Percentiles rank a stretch among this genome's conserved stretches.
phyloP scores from a whole-genome alignment of 768 basidiomycete genomes.

The Kwoniella botswanensis region DNA sequence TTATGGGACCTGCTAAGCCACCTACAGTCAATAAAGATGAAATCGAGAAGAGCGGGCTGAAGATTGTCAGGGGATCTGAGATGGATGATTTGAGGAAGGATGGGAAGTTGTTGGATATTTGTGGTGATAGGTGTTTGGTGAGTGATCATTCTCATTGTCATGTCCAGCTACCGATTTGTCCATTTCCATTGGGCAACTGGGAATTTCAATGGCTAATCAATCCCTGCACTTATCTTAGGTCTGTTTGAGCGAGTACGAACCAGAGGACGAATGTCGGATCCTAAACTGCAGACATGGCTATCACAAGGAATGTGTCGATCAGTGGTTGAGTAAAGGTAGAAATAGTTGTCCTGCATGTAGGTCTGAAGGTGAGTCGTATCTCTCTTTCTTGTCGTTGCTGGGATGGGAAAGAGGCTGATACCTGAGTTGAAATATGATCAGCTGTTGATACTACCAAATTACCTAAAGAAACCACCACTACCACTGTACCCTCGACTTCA shows the following conservation, averaged over 20 bases:
- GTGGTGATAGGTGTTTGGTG: slow-evolving; percentile 70
- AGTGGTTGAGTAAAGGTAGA: slow-evolving; percentile 78
- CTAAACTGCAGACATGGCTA: slow-evolving; percentile 87
- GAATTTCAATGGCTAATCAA: background rate
- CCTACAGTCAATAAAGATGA: slow-evolving; percentile 82
- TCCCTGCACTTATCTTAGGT: slow-evolving; percentile 58
- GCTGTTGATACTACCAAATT: slow-evolving; percentile 22
- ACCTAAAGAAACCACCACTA: background rate
- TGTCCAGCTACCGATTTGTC: background rate
- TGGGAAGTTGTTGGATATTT: slow-evolving; percentile 75
- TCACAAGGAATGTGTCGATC: slow-evolving; percentile 83
- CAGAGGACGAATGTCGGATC: slow-evolving; percentile 77
- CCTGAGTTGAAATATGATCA: background rate
- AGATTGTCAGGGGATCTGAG: slow-evolving; percentile 69
- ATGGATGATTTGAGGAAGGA: slow-evolving; percentile 63
- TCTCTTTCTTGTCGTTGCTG: background rate
- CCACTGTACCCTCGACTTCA: background rate
- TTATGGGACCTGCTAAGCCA: slow-evolving; percentile 52
- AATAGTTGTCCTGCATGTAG: slow-evolving; percentile 95
- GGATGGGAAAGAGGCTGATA: background rate
- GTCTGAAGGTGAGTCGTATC: slow-evolving; percentile 53
- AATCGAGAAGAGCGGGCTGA: slow-evolving; percentile 80
- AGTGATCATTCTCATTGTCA: slow-evolving; percentile 48
- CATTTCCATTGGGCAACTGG: too few species aligned
- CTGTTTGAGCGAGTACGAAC: slow-evolving; percentile 82